Conservation (phyloP, 23 red algal species). For the Gracilaria vermiculophylla region DNA sequence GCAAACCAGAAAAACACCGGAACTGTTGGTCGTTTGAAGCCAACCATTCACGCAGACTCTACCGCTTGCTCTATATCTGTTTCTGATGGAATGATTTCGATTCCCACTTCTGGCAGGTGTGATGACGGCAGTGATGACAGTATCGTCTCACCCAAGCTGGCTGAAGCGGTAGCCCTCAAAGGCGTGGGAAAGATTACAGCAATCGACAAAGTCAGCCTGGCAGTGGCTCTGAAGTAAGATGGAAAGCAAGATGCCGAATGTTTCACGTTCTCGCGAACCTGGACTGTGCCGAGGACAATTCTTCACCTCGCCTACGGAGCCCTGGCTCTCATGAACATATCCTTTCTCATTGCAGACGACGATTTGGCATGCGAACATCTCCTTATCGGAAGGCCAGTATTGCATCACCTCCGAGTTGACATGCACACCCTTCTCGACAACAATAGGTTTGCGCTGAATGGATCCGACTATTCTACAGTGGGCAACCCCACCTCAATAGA, state of each 20-base stretch:
- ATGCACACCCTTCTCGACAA: background rate
- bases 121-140: constrained; percentile 33
- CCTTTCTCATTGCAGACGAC: constrained; percentile 2
- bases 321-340: background rate
- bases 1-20: no score
- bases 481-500: background rate
- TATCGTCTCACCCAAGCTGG: background rate
- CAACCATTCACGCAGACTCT: no score
- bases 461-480: background rate
- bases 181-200: background rate
- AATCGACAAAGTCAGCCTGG: background rate
- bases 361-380: background rate
- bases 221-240: constrained; percentile 6
- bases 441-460: background rate
- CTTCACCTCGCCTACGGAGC: background rate
- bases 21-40: no score
- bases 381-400: background rate
- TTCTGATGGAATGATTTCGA: no score
- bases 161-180: background rate
- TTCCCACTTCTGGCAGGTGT: no score
- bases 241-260: background rate
- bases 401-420: constrained; percentile 15
- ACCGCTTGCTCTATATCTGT: no score
- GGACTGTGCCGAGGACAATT: background rate
- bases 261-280: background rate